A percentile compares a stretch with the other conserved stretches of the same genome.
Conservation (phyloP, 352 stramenopile genomes). For the Phytophthora palmivora region DNA sequence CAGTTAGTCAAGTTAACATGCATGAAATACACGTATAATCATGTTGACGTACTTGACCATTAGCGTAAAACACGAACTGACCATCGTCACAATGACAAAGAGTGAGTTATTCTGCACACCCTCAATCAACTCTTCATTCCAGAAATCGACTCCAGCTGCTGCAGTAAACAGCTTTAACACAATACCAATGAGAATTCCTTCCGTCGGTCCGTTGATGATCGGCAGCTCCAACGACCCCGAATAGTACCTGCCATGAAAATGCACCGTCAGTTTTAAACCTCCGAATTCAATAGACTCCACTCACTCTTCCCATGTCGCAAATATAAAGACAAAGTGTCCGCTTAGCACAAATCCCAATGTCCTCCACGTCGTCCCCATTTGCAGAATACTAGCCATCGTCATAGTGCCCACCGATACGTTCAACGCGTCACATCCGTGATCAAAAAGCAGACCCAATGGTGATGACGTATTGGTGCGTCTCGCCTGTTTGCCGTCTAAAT, state of each 20-base stretch:
- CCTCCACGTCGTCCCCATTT: constrained; percentile 84
- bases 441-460: constrained; percentile 83
- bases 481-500: constrained; percentile 87
- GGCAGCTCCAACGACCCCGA: constrained; percentile 95
- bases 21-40: constrained; percentile 1
- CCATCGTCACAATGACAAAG: constrained; percentile 73
- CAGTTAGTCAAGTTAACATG: neutral
- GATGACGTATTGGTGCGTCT: constrained; percentile 82
- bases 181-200: constrained; percentile 93
- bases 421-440: constrained; percentile 85
- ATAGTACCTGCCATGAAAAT: constrained; percentile 83
- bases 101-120: constrained; percentile 87
- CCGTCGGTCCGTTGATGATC: constrained; percentile 96
- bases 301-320: constrained; percentile 89
- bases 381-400: constrained; percentile 81
- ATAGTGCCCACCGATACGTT: constrained; percentile 86
- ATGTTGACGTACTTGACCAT: constrained; percentile 72
- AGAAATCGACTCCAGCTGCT: constrained; percentile 67
- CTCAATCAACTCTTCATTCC: constrained; percentile 62
- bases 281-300: constrained; percentile 9
- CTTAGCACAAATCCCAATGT: constrained; percentile 78
- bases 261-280: constrained; percentile 5
- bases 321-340: constrained; percentile 84
- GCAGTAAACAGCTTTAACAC: constrained; percentile 81
- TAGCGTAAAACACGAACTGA: constrained; percentile 68